Evolutionary conservation across 1,139 yeast genomes (phyloP).

Genomic region (Lodderomyces orthopsilosis): DNA sequence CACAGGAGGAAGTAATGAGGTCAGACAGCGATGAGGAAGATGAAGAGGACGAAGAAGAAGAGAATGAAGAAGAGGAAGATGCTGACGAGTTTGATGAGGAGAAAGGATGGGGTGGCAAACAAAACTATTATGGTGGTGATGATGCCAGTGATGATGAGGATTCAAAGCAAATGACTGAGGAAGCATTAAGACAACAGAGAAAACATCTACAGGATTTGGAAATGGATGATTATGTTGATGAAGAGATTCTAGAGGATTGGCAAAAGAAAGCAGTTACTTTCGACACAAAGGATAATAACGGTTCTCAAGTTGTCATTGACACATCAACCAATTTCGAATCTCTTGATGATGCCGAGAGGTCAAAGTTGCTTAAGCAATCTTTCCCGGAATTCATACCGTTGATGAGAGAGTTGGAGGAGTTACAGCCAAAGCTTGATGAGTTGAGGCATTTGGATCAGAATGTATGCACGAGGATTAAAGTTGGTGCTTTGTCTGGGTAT

Average conservation of each 20-base stretch:
- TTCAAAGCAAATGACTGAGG: constrained; percentile 77
- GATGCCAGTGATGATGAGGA: constrained; percentile 73
- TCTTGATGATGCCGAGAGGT: constrained; percentile 43
- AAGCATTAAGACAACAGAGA: constrained; percentile 85
- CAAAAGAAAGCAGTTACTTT: constrained; percentile 32
- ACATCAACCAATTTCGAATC: constrained; percentile 31
- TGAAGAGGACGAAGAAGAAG: constrained; percentile 29
- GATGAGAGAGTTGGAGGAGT: constrained; percentile 55
- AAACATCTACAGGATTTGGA: constrained; percentile 77
- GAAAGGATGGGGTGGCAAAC: constrained; percentile 78
- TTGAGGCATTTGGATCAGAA: constrained; percentile 23
- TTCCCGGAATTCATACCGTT: constrained; percentile 87
- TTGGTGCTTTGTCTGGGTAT: constrained; percentile 71
- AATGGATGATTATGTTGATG: constrained; percentile 82
- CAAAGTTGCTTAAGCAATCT: constrained; percentile 49
- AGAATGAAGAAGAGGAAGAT: constrained; percentile 38
- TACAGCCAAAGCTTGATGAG: constrained; percentile 41
- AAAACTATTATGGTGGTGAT: constrained; percentile 82
- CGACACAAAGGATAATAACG: constrained; percentile 20
- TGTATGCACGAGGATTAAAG: constrained; percentile 48
- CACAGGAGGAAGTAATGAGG: constrained; percentile 24
- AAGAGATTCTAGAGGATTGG: constrained; percentile 78
- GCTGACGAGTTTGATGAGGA: constrained; percentile 51
- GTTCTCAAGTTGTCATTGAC: constrained; percentile 21
- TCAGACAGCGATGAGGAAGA: constrained; percentile 22